Conservation (phyloP, 306 rosid species). For the Styphnolobium japonicum region DNA sequence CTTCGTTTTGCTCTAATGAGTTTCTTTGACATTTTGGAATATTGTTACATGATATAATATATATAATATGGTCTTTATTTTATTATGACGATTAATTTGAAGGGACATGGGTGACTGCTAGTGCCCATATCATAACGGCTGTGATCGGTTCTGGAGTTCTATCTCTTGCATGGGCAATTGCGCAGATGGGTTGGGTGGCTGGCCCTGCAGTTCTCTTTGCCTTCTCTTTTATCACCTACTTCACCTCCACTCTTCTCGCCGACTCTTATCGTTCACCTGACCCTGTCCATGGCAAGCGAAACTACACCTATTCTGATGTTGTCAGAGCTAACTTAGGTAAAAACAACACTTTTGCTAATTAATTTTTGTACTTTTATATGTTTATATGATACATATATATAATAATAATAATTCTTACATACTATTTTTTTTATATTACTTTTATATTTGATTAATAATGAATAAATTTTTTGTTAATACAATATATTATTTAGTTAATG, state of each 20-base stretch:
- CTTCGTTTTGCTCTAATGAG: too few relatives aligned
- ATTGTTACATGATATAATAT: background rate
- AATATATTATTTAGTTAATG: too few relatives aligned
- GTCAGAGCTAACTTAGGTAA: conserved; percentile 64
- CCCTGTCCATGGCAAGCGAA: conserved; percentile 70
- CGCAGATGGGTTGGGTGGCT: conserved; percentile 77
- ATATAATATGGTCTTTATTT: background rate
- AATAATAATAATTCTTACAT: too few relatives aligned
- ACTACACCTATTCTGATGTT: conserved; percentile 75
- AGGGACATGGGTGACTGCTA: conserved; percentile 89
- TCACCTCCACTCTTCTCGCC: conserved; percentile 74
- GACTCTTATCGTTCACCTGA: conserved; percentile 73
- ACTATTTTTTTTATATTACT: too few relatives aligned
- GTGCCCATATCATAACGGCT: conserved; percentile 83
- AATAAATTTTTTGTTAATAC: too few relatives aligned
- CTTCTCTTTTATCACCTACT: conserved; percentile 79
- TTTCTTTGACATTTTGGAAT: background rate
- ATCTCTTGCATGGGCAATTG: conserved; percentile 72
- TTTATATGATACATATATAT: too few relatives aligned
- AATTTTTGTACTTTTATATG: too few relatives aligned
- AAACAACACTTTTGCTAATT: background rate
- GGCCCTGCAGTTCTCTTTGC: conserved; percentile 70
- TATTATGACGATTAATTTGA: background rate
- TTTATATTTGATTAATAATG: too few relatives aligned
- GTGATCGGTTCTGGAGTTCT: conserved; percentile 86